Conservation (phyloP, 495 filamentous ascomycete genomes). For the Viridothelium virens region DNA sequence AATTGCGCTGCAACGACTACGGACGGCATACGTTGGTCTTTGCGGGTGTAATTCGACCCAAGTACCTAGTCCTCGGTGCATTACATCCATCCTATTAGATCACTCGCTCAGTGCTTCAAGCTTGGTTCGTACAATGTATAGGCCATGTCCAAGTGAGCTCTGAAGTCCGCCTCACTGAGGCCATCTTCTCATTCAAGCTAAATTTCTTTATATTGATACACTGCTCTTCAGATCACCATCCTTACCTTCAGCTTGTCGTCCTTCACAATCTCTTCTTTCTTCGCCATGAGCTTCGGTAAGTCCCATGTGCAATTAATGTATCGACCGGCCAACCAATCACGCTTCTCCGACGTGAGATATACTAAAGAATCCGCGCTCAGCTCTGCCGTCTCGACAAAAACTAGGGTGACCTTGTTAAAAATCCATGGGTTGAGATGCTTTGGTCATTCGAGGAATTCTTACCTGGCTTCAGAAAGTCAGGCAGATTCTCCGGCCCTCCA, state of each 20-base stretch:
- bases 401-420: slow-evolving; percentile 12
- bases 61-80: too few relatives aligned
- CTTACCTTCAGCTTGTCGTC: slow-evolving; percentile 20
- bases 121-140: too few relatives aligned
- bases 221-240: slow-evolving; percentile 7
- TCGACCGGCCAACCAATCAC: slow-evolving; percentile 36
- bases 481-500: slow-evolving; percentile 14
- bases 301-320: slow-evolving; percentile 19
- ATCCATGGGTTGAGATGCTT: background rate
- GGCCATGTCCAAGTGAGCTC: too few relatives aligned
- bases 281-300: slow-evolving; percentile 16
- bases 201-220: background rate
- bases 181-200: too few relatives aligned
- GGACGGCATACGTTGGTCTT: too few relatives aligned
- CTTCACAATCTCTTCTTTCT: slow-evolving; percentile 17
- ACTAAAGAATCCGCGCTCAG: slow-evolving; percentile 44
- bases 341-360: slow-evolving; percentile 41
- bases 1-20: too few relatives aligned
- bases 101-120: too few relatives aligned
- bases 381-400: slow-evolving; percentile 35
- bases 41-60: too few relatives aligned
- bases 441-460: slow-evolving; percentile 11
- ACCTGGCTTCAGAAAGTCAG: slow-evolving; percentile 22
- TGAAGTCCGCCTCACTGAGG: too few relatives aligned
- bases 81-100: too few relatives aligned